Evolutionary conservation across 2,329 filamentous ascomycete species (phyloP), one percentile per base, ranked within the genome.

Genomic region (Trichoderma citrinoviride): DNA sequence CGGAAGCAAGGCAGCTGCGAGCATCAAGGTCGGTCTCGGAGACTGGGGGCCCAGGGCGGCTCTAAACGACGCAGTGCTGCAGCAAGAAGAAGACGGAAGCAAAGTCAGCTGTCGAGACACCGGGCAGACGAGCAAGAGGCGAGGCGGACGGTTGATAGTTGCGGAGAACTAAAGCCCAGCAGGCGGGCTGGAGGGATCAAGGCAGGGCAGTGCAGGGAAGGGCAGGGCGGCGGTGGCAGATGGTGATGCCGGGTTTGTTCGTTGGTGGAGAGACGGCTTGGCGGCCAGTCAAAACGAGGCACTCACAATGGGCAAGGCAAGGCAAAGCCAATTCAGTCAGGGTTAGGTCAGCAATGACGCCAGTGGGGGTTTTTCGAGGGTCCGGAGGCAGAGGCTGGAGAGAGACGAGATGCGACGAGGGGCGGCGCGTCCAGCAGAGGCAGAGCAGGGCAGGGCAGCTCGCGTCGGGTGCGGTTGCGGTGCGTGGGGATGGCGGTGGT

Each of bases 281-380:
- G 52, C 27, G 70, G 72, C 71, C 71, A 70, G 70, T 76, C 73
- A 73, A 76, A 75, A 71, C 75, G 74, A 76, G 74, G 73, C 71
- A 76, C 75, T 71, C 73, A 72, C 70, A 73, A 69, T 73, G 68
- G 66, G 69, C 69, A 69, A 58, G 70, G 70, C 69, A 69, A 73
- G 33, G 33, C 33, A 37, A 37, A 37, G 33, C 33, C 33, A 37
- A 37, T 37, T 37, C 33, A 69, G 64, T 73, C 70, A 74, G 73
- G 74, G 73, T 76, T 76, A 76, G 74, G 76, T 77, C 76, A 77
- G 75, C 73, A 71, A 76, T 76, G 73, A 77, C 75, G 75, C 70
- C 74, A 73, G 73, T 72, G 71, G 72, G 72, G 69, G 64, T 56
- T 41, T 53, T 33, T 14, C 17, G 54, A 14, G 27, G 63, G 56